Conservation (phyloP, 169 alveolate species). For the Eimeria falciformis region DNA sequence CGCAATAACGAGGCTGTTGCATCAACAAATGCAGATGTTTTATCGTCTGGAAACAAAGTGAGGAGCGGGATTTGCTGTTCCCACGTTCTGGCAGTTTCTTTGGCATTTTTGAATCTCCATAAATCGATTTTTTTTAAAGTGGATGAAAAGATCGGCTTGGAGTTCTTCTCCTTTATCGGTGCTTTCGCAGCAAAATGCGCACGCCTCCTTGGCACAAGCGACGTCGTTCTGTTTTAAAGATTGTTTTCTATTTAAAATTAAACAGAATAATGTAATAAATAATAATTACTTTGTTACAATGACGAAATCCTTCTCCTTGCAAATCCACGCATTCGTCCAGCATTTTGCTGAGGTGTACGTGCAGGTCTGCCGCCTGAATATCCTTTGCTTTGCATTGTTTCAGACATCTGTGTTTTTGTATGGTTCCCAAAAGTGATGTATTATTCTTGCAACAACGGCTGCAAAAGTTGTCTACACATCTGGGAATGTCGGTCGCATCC, state of each 20-base stretch:
- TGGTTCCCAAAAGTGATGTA: not conserved
- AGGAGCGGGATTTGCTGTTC: too few relatives aligned
- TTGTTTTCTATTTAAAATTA: not conserved
- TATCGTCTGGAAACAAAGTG: too few relatives aligned
- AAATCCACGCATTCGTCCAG: slow-evolving; percentile 38
- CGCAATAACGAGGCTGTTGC: too few relatives aligned
- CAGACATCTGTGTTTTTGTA: not conserved
- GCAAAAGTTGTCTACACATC: slow-evolving; percentile 39
- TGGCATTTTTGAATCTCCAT: slow-evolving; percentile 27
- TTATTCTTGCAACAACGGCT: slow-evolving; percentile 23
- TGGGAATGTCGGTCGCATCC: not conserved
- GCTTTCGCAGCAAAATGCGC: slow-evolving; percentile 57
- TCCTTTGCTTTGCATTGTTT: not conserved
- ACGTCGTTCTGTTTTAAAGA: slow-evolving; percentile 24
- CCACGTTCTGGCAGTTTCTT: not conserved
- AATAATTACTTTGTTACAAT: slow-evolving; percentile 24
- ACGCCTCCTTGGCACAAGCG: slow-evolving; percentile 50
- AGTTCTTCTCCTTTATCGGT: slow-evolving; percentile 59
- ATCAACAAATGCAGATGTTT: too few relatives aligned
- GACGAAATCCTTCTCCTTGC: slow-evolving; percentile 41
- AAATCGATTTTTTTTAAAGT: not conserved
- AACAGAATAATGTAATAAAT: not conserved
- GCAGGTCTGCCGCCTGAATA: not conserved
- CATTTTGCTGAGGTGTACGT: not conserved
- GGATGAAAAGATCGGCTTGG: not conserved